Evolutionary conservation across 2,329 filamentous ascomycete genomes (phyloP), one percentile per base, ranked within the genome.

Genomic region (Didymella arachidicola): DNA sequence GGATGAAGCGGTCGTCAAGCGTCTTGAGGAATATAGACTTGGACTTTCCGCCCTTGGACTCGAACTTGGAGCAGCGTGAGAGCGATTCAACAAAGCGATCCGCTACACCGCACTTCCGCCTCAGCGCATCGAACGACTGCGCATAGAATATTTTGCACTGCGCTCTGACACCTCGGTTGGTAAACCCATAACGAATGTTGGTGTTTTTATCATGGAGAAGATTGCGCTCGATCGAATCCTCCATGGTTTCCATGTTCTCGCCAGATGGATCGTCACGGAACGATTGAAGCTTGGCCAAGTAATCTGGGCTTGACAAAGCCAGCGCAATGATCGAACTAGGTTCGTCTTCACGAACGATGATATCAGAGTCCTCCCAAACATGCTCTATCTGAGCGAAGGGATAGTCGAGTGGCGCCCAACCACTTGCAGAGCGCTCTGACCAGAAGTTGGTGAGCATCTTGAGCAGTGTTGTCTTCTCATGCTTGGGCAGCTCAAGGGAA

Each of bases 91-190:
- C 88, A 65, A 99, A 96, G 34, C 95, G 90, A 72, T 98, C 93
- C 1, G 92, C 89, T 8, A 97, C 90, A 16, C 94, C 94, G 65
- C 94, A 98, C 77, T 97, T 97, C 56, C 91, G 87, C 55, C 95
- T 88, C 38, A 99, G 84, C 3, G 95, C 95, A 78, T 99, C 95
- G 68, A 99, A 99, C 63, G 97, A 95, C 76, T 98, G 95, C 0
- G 95, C 95, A 71, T 96, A 99, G 78, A 99, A 98, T 45, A 99
- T 95, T 78, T 99, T 99, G 82, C 96, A 98, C 48, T 94, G 89
- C 86, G 97, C 96, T 70, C 90, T 92, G 3, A 96, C 94, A n/a
- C 91, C 88, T 0, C 94, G 93, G 74, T 97, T 93, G 27, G 89
- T 89, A 78, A 98, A 99, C 60, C 96, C 92, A 74, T 97, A 99